Conservation (phyloP, 805 yeast genomes). For the Kurtzmaniella cleridarum region DNA sequence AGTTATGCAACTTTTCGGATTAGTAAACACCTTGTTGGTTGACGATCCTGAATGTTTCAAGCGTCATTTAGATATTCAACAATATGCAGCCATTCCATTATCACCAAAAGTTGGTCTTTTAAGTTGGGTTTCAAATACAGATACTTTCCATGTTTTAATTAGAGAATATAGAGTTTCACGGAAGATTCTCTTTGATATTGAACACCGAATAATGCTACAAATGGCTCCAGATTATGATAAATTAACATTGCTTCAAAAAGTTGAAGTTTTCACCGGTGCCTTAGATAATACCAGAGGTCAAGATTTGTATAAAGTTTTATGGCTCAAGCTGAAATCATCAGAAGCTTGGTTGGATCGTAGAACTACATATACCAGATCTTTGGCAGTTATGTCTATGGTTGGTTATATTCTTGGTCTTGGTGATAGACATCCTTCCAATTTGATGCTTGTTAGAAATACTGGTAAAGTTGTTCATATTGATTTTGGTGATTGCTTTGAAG, state of each 20-base stretch:
- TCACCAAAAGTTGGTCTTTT: conserved; percentile 95
- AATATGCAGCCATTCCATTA: conserved; percentile 88
- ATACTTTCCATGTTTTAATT: conserved; percentile 90
- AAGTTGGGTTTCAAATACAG: conserved; percentile 98
- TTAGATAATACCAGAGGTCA: conserved; percentile 94
- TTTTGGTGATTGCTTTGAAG: conserved; percentile 98
- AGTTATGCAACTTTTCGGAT: conserved; percentile 96
- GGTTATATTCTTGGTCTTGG: conserved; percentile 96
- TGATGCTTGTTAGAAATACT: conserved; percentile 89
- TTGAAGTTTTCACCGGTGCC: conserved; percentile 95
- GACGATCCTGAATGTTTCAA: conserved; percentile 95
- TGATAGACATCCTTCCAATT: conserved; percentile 95
- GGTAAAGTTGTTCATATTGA: conserved; percentile 97
- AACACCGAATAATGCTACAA: conserved; percentile 91
- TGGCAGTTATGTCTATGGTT: conserved; percentile 98
- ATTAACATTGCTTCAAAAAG: conserved; percentile 82
- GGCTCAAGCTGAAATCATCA: conserved; percentile 93
- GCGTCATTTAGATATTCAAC: conserved; percentile 89
- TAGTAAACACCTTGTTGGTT: conserved; percentile 83
- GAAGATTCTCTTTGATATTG: conserved; percentile 83
- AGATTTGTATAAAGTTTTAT: conserved; percentile 88
- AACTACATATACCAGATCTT: conserved; percentile 89
- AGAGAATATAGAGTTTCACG: conserved; percentile 90
- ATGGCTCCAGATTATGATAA: conserved; percentile 97
- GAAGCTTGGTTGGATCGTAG: conserved; percentile 98